Conservation (phyloP, 306 rosid genomes). For the Ceratonia siliqua region DNA sequence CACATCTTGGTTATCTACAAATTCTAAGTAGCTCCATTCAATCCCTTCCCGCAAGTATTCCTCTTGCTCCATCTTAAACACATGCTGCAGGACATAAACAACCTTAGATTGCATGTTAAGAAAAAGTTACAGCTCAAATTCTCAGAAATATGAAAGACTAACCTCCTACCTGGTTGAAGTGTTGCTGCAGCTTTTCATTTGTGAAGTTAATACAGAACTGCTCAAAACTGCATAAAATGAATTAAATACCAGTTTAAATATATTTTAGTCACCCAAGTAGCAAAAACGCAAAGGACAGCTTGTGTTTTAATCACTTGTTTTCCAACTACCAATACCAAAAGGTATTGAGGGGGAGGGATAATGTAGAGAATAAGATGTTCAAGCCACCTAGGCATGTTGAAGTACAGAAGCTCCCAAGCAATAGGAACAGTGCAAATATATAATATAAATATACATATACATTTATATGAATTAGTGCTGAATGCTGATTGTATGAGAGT, state of each 20-base stretch:
- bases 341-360: constrained; percentile 16
- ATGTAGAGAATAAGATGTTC: constrained; percentile 28
- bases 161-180: constrained; percentile 99
- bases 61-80: constrained; percentile 96
- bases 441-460: constrained; percentile 5
- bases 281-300: constrained; percentile 12
- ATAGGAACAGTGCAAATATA: not conserved
- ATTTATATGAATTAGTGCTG: constrained; percentile 24
- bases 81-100: constrained; percentile 67
- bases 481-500: constrained; percentile 24
- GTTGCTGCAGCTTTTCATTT: constrained; percentile 96
- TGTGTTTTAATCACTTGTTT: constrained; percentile 1
- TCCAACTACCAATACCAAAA: constrained; percentile 14
- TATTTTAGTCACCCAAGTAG: constrained; percentile 21
- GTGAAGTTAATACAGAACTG: constrained; percentile 90
- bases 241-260: constrained; percentile 34
- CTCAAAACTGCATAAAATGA: constrained; percentile 73
- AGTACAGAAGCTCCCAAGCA: constrained; percentile 11
- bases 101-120: constrained; percentile 44
- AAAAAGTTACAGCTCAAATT: constrained; percentile 43
- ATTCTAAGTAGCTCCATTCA: constrained; percentile 90
- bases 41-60: constrained; percentile 79
- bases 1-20: constrained; percentile 87
- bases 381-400: constrained; percentile 25
- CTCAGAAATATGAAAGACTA: constrained; percentile 60